A percentile compares a stretch with the other conserved stretches of the same genome.
Evolutionary conservation across 2,329 filamentous ascomycete species (phyloP).

Genomic region (Alternaria sp.): DNA sequence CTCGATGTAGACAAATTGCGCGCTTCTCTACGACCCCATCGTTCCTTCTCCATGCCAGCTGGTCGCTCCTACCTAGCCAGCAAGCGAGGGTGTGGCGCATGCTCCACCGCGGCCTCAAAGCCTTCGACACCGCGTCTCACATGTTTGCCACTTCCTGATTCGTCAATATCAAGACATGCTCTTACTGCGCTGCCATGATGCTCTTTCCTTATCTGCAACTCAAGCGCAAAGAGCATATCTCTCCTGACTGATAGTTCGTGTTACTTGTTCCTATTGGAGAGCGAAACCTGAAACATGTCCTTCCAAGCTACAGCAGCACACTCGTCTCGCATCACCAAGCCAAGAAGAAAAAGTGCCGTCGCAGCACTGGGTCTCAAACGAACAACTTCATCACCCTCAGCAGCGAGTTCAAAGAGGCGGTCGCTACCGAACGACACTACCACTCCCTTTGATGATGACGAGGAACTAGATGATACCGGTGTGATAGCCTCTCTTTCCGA

Average conservation of each 20-base stretch:
- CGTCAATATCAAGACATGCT: slow-evolving; percentile 29
- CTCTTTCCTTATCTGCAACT: background rate
- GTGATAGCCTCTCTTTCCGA: slow-evolving; percentile 61
- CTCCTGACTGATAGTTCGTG: slow-evolving; percentile 11
- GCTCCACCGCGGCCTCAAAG: background rate
- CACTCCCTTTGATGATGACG: slow-evolving; percentile 47
- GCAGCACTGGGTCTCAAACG: slow-evolving; percentile 39
- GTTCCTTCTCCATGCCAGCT: background rate
- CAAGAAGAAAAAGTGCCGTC: slow-evolving; percentile 29
- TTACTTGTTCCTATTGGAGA: background rate
- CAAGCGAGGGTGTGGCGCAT: slow-evolving; percentile 20
- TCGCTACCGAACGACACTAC: slow-evolving; percentile 25
- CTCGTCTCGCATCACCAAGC: slow-evolving; percentile 40
- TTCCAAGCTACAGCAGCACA: slow-evolving; percentile 40
- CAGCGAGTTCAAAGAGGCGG: slow-evolving; percentile 41
- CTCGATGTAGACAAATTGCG: background rate
- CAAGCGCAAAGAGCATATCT: background rate
- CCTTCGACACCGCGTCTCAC: slow-evolving; percentile 16
- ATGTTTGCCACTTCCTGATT: slow-evolving; percentile 28
- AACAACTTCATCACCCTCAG: slow-evolving; percentile 48
- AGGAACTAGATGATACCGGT: slow-evolving; percentile 65
- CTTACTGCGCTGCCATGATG: slow-evolving; percentile 23
- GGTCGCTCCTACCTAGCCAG: background rate
- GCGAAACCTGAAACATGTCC: slow-evolving; percentile 22
- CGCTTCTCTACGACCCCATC: background rate